A percentile compares a stretch with the other conserved stretches of the same genome.
These are phyloP conservation scores for Rosa multiflora DNA, from an alignment of 306 rosid species.

Conservation along the genomic window DNA sequence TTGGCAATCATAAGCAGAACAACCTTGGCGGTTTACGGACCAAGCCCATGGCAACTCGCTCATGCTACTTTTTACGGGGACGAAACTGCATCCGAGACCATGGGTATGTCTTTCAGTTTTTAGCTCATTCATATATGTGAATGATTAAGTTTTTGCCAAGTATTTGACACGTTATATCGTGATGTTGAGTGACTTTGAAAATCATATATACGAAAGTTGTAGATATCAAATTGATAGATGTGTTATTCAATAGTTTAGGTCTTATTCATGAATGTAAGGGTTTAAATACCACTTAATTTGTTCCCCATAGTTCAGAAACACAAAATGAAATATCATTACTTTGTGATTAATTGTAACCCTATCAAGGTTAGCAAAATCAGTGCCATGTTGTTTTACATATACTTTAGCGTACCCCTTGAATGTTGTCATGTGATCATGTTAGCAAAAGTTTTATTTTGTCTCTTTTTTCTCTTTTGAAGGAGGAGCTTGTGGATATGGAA, in stretches of 20 bases:
- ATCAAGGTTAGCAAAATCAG: too few relatives aligned
- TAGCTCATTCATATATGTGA: not conserved
- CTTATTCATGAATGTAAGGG: too few relatives aligned
- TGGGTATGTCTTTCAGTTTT: constrained; percentile 49
- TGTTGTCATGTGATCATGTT: not conserved
- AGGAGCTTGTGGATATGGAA: constrained; percentile 94
- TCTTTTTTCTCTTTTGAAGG: constrained; percentile 34
- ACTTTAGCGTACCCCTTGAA: too few relatives aligned
- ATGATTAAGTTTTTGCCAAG: too few relatives aligned
- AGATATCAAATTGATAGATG: too few relatives aligned
- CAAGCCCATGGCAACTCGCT: constrained; percentile 67
- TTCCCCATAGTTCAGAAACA: too few relatives aligned
- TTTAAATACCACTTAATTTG: too few relatives aligned
- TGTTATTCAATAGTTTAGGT: too few relatives aligned
- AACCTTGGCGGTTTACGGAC: constrained; percentile 36
- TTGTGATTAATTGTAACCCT: too few relatives aligned
- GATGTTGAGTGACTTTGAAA: too few relatives aligned
- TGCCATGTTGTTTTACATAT: not conserved
- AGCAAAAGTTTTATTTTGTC: not conserved
- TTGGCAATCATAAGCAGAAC: constrained; percentile 31
- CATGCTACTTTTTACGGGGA: constrained; percentile 94
- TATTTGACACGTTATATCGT: not conserved
- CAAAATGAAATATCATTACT: too few relatives aligned
- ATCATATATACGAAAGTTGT: too few relatives aligned
- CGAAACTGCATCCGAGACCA: constrained; percentile 72